Evolutionary conservation across 2,329 filamentous ascomycete species (phyloP).

Genomic region (Xylaria hypoxylon): DNA sequence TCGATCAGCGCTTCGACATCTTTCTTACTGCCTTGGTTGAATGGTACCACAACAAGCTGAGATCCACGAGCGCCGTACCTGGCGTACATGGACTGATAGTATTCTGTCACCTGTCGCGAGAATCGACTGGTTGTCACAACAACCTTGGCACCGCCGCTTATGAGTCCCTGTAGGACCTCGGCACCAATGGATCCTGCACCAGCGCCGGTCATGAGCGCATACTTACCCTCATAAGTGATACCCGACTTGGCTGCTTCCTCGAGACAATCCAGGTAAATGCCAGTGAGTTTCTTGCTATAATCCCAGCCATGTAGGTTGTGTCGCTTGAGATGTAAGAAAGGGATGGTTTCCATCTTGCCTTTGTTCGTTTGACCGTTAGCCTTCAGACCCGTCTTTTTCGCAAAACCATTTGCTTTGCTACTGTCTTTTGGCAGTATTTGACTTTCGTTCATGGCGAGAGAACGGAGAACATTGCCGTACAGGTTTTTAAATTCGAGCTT

Average conservation of each 20-base stretch:
- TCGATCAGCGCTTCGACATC: constrained; percentile 93
- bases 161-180: constrained; percentile 93
- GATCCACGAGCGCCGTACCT: constrained; percentile 93
- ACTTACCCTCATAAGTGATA: constrained; percentile 93
- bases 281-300: constrained; percentile 98
- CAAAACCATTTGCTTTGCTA: constrained; percentile 66
- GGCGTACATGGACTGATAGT: constrained; percentile 99
- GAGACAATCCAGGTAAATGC: constrained; percentile 89
- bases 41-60: constrained; percentile 96
- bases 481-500: constrained; percentile 96
- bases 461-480: constrained; percentile 93
- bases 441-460: constrained; percentile 96
- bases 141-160: constrained; percentile 96
- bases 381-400: constrained; percentile 64
- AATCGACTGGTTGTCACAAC: constrained; percentile 96
- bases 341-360: constrained; percentile 96
- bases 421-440: constrained; percentile 94
- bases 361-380: constrained; percentile 70
- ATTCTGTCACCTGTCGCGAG: constrained; percentile 97
- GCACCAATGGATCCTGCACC: constrained; percentile 98
- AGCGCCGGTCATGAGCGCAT: constrained; percentile 97
- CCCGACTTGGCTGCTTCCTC: constrained; percentile 89
- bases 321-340: constrained; percentile 96
- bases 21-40: constrained; percentile 99
- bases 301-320: constrained; percentile 96